These are phyloP conservation scores for Capsella rubella DNA, from an alignment of 441 rosid genomes.

Conservation along the genomic window DNA sequence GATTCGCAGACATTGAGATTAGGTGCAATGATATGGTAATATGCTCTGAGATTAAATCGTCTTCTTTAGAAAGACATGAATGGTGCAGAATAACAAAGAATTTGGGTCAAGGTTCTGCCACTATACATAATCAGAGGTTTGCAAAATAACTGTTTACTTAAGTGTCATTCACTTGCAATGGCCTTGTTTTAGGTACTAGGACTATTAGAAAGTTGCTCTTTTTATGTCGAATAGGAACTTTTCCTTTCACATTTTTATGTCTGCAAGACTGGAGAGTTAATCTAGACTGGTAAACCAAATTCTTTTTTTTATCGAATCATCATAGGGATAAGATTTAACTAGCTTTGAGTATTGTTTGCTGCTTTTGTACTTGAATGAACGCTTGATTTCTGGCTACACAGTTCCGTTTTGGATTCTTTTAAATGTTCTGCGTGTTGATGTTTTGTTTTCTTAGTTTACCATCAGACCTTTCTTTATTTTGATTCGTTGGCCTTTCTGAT, in stretches of 20 bases:
- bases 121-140: slow-evolving; percentile 76
- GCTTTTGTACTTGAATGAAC: too few relatives aligned
- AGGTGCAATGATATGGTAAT: slow-evolving; percentile 61
- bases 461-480: not conserved
- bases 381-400: not conserved
- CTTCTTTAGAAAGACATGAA: slow-evolving; percentile 59
- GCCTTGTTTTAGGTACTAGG: not conserved
- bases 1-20: slow-evolving; percentile 69
- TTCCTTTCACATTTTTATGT: not conserved
- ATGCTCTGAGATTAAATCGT: slow-evolving; percentile 60
- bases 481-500: too few relatives aligned
- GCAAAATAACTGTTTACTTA: not conserved
- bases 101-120: slow-evolving; percentile 62
- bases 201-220: not conserved
- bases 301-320: not conserved
- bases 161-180: not conserved
- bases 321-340: not conserved
- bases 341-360: not conserved
- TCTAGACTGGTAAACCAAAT: not conserved
- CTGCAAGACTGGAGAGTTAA: too few relatives aligned
- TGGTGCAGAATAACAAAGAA: slow-evolving; percentile 87
- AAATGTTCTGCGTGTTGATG: not conserved
- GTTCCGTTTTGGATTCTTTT: not conserved
- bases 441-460: not conserved
- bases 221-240: not conserved